These are phyloP conservation scores for Penicillium freii DNA, from an alignment of 2,329 filamentous ascomycete genomes.

Conservation along the genomic window DNA sequence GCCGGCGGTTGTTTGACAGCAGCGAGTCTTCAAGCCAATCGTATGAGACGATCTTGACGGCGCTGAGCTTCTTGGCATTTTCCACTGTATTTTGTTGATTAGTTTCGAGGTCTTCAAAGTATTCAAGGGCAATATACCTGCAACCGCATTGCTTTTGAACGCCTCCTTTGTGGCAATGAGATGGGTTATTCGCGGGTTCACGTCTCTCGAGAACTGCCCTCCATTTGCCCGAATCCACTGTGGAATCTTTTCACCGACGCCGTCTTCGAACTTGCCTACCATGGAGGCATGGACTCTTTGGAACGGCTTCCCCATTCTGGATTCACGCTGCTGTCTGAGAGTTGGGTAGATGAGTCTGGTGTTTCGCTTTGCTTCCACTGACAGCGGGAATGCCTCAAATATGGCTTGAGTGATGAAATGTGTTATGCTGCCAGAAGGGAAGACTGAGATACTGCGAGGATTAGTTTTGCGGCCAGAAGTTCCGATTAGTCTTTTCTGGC, in stretches of 20 bases:
- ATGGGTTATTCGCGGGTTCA: slow-evolving; percentile 65
- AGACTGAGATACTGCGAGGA: not conserved
- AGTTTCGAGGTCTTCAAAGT: slow-evolving; percentile 10
- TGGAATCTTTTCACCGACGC: slow-evolving; percentile 56
- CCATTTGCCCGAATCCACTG: slow-evolving; percentile 65
- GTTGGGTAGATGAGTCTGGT: not conserved
- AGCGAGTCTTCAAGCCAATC: slow-evolving; percentile 51
- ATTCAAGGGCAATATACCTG: slow-evolving; percentile 30
- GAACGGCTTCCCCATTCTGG: slow-evolving; percentile 48
- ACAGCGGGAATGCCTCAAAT: not conserved
- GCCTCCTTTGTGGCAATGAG: slow-evolving; percentile 65
- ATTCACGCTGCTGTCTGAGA: not conserved
- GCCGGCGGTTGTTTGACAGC: slow-evolving; percentile 32
- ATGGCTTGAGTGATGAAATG: not conserved
- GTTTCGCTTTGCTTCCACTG: not conserved
- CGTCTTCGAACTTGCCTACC: slow-evolving; percentile 56
- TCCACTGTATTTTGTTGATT: slow-evolving; percentile 36
- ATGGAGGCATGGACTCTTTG: slow-evolving; percentile 55
- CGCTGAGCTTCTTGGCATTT: slow-evolving; percentile 37
- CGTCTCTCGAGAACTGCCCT: slow-evolving; percentile 54
- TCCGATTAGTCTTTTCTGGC: not conserved
- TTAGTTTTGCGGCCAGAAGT: not conserved
- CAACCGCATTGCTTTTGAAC: slow-evolving; percentile 52
- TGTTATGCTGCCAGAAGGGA: not conserved
- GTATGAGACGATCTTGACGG: slow-evolving; percentile 46